A percentile compares a stretch with the other conserved stretches of the same genome.
Evolutionary conservation across 805 yeast species (phyloP).

Genomic region (Monosporozyma servazzii): DNA sequence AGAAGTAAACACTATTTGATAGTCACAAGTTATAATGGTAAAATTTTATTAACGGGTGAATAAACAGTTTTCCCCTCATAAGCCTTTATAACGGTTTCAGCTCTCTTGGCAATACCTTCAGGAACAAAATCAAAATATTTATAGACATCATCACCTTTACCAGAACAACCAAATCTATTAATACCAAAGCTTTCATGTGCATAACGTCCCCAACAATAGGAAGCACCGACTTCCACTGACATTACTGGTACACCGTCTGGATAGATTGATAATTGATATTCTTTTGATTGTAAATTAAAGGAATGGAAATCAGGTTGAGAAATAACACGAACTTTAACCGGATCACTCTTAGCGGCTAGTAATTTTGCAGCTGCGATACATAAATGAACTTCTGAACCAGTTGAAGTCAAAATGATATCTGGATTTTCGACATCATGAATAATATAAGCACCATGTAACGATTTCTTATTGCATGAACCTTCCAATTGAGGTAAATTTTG

Average conservation of each 20-base stretch:
- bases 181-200: constrained; percentile 95
- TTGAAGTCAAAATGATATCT: constrained; percentile 70
- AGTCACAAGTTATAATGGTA: not conserved
- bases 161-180: constrained; percentile 95
- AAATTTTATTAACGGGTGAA: not conserved
- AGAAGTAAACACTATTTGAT: too few species aligned
- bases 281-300: constrained; percentile 73
- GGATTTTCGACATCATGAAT: constrained; percentile 47
- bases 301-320: constrained; percentile 90
- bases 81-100: not conserved
- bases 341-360: constrained; percentile 37
- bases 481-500: constrained; percentile 88
- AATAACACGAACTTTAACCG: constrained; percentile 65
- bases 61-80: not conserved
- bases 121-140: constrained; percentile 83
- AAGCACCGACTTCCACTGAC: constrained; percentile 88
- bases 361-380: constrained; percentile 75
- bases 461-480: constrained; percentile 87
- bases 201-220: constrained; percentile 89
- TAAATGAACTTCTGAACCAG: constrained; percentile 87
- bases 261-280: constrained; percentile 75
- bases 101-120: constrained; percentile 65
- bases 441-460: constrained; percentile 91
- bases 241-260: constrained; percentile 92
- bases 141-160: constrained; percentile 76